phyloP scores from a whole-genome alignment of 257 asterid species.

The Fraxinus cuspidata region DNA sequence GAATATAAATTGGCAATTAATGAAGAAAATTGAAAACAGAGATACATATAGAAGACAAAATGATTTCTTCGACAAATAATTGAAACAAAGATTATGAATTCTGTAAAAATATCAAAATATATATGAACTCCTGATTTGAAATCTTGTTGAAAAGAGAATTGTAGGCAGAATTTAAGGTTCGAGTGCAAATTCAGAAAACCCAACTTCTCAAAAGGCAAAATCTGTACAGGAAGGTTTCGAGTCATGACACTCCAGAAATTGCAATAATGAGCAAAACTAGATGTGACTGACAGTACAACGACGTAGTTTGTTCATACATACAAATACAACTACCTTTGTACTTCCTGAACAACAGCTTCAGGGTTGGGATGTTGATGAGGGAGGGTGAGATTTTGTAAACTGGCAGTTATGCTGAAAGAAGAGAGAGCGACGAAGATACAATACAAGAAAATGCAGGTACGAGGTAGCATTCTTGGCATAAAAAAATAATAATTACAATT shows the following conservation, averaged over 20 bases:
- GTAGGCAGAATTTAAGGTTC: no score
- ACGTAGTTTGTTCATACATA: neutral
- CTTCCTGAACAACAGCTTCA: conserved; percentile 45
- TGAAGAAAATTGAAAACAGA: conserved; percentile 16
- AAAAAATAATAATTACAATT: conserved; percentile 6
- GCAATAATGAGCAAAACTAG: conserved; percentile 23
- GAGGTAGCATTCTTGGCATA: conserved; percentile 36
- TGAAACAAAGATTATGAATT: neutral
- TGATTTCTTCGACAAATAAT: conserved; percentile 37
- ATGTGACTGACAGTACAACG: neutral
- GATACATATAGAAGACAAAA: neutral
- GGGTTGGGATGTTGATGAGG: conserved; percentile 53
- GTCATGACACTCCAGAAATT: neutral
- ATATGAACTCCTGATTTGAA: neutral
- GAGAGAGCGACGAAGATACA: conserved; percentile 26
- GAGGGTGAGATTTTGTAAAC: conserved; percentile 44
- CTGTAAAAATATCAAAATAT: neutral
- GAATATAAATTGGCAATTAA: neutral
- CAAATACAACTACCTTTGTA: conserved; percentile 37
- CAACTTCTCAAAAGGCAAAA: conserved; percentile 19
- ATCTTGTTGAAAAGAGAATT: neutral
- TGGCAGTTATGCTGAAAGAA: conserved; percentile 24
- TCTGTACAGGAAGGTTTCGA: no score
- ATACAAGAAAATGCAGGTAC: conserved; percentile 36
- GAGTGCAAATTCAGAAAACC: conserved; percentile 15